Conservation (phyloP, 208 protist genomes). For the Leishmania braziliensis region DNA sequence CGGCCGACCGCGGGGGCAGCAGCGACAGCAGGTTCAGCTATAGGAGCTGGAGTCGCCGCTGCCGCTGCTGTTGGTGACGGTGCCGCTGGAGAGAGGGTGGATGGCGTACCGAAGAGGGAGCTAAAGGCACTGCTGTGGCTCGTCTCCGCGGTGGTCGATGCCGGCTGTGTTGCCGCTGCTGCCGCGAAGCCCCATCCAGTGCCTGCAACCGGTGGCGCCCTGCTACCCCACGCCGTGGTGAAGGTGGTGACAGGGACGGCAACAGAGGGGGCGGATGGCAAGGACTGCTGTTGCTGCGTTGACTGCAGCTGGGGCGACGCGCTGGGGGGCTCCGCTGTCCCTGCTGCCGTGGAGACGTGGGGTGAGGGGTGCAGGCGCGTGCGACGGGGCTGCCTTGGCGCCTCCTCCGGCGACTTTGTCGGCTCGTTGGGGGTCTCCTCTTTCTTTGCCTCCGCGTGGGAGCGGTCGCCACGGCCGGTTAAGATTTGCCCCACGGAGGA, state of each 20-base stretch:
- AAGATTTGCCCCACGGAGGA: conserved; percentile 58
- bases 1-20: neutral
- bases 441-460: conserved; percentile 14
- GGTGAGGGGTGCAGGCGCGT: conserved; percentile 35
- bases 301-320: neutral
- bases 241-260: conserved; percentile 29
- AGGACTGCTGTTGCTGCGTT: conserved; percentile 8
- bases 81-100: neutral
- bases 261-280: neutral
- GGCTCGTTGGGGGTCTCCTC: neutral
- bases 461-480: conserved; percentile 23
- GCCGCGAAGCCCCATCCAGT: conserved; percentile 12
- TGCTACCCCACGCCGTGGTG: conserved; percentile 26
- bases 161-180: neutral
- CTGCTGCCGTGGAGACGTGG: conserved; percentile 5
- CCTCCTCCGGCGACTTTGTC: neutral
- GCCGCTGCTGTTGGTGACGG: neutral
- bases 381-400: conserved; percentile 32
- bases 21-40: neutral
- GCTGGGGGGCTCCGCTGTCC: neutral
- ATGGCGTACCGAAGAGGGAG: conserved; percentile 28
- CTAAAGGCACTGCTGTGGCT: conserved; percentile 33
- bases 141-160: conserved; percentile 4
- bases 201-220: neutral
- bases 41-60: neutral